Evolutionary conservation across 208 protist genomes (phyloP).

Genomic region (Trichomonas tenax): DNA sequence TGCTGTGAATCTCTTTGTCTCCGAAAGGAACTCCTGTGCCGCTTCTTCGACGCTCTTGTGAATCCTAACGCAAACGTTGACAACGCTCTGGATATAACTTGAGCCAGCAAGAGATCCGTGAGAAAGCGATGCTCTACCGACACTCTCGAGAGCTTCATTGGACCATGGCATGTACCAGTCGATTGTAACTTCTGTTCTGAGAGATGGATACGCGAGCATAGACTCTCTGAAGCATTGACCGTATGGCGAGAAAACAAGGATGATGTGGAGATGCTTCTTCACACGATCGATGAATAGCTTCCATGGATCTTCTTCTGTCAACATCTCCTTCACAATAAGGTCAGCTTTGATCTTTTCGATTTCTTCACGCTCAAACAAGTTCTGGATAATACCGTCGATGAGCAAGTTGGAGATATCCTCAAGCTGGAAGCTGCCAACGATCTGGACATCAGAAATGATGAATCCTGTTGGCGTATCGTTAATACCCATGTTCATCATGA

Average conservation of each 20-base stretch:
- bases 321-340: constrained; percentile 48
- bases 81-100: background rate
- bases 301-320: constrained; percentile 74
- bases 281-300: constrained; percentile 81
- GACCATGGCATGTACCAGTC: constrained; percentile 95
- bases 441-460: constrained; percentile 76
- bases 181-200: constrained; percentile 89
- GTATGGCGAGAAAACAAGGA: constrained; percentile 86
- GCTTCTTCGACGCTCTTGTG: constrained; percentile 68
- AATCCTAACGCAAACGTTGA: constrained; percentile 35
- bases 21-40: constrained; percentile 67
- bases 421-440: constrained; percentile 75
- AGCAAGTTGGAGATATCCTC: constrained; percentile 91
- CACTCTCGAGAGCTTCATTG: constrained; percentile 76
- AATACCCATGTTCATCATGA: constrained; percentile 51
- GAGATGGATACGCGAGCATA: constrained; percentile 82
- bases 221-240: constrained; percentile 75
- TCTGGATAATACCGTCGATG: constrained; percentile 83
- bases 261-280: constrained; percentile 74
- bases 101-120: constrained; percentile 51
- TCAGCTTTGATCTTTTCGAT: constrained; percentile 31
- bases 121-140: constrained; percentile 55
- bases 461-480: constrained; percentile 77
- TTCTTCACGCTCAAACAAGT: constrained; percentile 80
- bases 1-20: constrained; percentile 84